Base-by-base conservation (phyloP, 2,329 filamentous ascomycete genomes). In the Colletotrichum scovillei region DNA sequence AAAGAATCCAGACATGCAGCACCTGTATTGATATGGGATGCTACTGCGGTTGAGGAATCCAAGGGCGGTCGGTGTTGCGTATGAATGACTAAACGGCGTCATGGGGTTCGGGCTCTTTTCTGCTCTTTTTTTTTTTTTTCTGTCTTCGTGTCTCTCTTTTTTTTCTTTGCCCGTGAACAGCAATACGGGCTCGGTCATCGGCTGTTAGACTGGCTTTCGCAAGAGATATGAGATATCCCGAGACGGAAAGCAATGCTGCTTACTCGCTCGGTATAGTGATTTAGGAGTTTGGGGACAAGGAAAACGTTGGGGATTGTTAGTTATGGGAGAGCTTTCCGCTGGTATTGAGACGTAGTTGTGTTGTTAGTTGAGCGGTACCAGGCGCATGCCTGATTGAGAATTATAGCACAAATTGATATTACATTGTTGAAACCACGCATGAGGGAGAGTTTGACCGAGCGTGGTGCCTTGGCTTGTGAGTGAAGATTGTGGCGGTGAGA, bases 1-100 rank as follows among this genome's bases (percentile, higher is more conserved):
- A 11, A 64, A 58, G 59, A 75, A 74, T 28, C 24, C 46, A 16
- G 63, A 56, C 2, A 69, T 75, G 24, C 60, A 70, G 60, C 63
- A 74, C 24, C n/a, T 70, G 22, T 52, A 24, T 19, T 73, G 55
- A 49, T 11, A 32, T n/a, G 38, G 6, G 19, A n/a, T 3, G 19
- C 19, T 16, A 49, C 42, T 49, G 42, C 7, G 19, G 38, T 6
- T 42, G 38, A 8, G 16, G 19, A 19, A 49, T n/a, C 7, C 42
- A 9, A 19, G 7, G 7, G n/a, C 30, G 30, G 24, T 55, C 30
- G 32, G 38, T 26, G 19, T n/a, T 30, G 16, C n/a, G 5, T n/a
- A 12, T 30, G 65, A 6, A 24, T 38, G 42, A 26, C n/a, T 30
- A 49, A 46, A 49, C 42, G 16, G 42, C 42, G 42, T 49, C 19